A percentile compares a stretch with the other conserved stretches of the same genome.
Evolutionary conservation across 805 yeast species (phyloP).

Genomic region (Huiozyma naganishii): DNA sequence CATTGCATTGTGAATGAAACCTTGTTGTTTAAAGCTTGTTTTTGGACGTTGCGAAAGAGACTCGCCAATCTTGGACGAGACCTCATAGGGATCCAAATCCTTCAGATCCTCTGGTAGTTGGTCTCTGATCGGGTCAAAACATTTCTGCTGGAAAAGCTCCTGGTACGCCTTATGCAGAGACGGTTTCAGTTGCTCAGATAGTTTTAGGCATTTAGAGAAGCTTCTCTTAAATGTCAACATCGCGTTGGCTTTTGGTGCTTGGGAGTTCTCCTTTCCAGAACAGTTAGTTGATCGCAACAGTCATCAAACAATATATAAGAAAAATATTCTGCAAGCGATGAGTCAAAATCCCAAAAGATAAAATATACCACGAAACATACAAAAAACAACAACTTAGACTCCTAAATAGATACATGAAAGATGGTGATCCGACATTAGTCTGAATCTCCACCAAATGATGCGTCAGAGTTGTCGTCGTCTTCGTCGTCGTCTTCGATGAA

Average conservation of each 20-base stretch:
- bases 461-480: slow-evolving; percentile 11
- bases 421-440: neutral
- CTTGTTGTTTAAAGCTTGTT: slow-evolving; percentile 7
- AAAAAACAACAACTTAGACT: neutral
- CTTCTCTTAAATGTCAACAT: slow-evolving; percentile 9
- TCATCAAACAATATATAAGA: too few species aligned
- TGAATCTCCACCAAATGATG: neutral
- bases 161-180: slow-evolving; percentile 1
- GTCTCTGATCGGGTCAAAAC: slow-evolving; percentile 11
- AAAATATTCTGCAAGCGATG: too few species aligned
- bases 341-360: neutral
- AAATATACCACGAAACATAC: neutral
- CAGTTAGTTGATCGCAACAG: too few species aligned
- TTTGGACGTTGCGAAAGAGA: slow-evolving; percentile 3
- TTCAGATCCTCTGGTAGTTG: slow-evolving; percentile 3
- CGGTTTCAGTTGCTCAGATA: neutral
- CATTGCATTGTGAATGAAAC: slow-evolving; percentile 18
- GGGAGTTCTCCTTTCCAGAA: neutral
- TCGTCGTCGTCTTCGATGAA: slow-evolving; percentile 17
- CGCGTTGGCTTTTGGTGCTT: neutral
- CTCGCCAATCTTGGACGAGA: slow-evolving; percentile 12
- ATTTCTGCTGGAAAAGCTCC: slow-evolving; percentile 8
- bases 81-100: slow-evolving; percentile 13
- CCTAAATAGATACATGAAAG: neutral
- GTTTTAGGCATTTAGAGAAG: slow-evolving; percentile 1